Conservation (phyloP, 2,329 filamentous ascomycete genomes). For the Chalaropsis thielavioides region DNA sequence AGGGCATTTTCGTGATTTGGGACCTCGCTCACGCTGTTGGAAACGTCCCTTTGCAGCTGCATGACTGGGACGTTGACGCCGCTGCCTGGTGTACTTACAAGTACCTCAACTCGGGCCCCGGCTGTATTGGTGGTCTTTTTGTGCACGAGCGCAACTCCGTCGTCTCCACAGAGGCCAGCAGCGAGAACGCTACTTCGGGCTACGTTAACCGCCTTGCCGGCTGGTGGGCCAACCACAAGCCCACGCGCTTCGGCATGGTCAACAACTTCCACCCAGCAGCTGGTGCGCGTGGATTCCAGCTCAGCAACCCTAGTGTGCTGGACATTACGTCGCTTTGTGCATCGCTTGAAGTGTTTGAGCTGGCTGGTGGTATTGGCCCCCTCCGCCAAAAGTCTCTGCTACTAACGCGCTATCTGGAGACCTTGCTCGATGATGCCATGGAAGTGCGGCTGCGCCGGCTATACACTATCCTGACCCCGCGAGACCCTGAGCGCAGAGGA, state of each 20-base stretch:
- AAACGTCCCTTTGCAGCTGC: conserved; percentile 64
- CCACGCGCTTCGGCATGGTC: conserved; percentile 66
- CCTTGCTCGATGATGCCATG: conserved; percentile 34
- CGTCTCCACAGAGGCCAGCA: conserved; percentile 28
- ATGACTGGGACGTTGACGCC: conserved; percentile 86
- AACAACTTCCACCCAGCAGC: conserved; percentile 63
- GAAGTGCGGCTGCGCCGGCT: conserved; percentile 21
- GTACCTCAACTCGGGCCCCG: conserved; percentile 77
- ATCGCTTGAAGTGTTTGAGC: conserved; percentile 55
- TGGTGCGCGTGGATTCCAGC: conserved; percentile 67
- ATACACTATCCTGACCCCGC: conserved; percentile 51
- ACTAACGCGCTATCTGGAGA: conserved; percentile 59
- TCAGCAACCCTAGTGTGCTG: conserved; percentile 63
- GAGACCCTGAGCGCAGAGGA: conserved; percentile 48
- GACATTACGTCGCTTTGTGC: conserved; percentile 58
- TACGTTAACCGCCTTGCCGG: conserved; percentile 58
- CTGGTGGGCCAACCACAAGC: conserved; percentile 78
- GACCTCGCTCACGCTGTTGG: conserved; percentile 77
- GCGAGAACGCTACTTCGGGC: conserved; percentile 22
- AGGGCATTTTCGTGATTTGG: conserved; percentile 66
- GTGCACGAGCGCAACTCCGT: conserved; percentile 61
- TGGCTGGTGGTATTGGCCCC: conserved; percentile 45
- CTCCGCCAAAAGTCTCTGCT: conserved; percentile 52
- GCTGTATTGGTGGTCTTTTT: conserved; percentile 65
- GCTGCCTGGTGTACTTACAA: conserved; percentile 92